These are phyloP conservation scores for Heliocybe sulcata DNA, from an alignment of 1,284 basidiomycete species.

Conservation along the genomic window DNA sequence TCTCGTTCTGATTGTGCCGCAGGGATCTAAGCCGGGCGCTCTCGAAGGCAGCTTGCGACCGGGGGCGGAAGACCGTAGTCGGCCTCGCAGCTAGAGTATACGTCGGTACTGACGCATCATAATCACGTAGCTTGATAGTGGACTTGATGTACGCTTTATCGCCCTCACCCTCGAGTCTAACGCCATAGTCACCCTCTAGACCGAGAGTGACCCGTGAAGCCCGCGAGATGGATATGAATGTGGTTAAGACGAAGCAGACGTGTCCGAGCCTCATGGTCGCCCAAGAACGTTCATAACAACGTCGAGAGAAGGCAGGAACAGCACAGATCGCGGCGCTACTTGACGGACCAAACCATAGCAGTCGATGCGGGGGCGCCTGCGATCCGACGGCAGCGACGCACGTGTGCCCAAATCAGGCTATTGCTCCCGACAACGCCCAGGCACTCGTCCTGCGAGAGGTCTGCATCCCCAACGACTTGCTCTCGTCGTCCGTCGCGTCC, in stretches of 20 bases:
- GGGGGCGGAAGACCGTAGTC: conserved; percentile 55
- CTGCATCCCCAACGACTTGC: background rate
- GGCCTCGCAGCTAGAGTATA: conserved; percentile 39
- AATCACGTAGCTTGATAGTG: background rate
- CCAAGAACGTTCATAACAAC: background rate
- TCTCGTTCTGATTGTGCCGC: conserved; percentile 37
- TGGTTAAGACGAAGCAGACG: background rate
- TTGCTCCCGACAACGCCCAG: background rate
- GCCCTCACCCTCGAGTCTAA: background rate
- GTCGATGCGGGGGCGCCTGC: background rate
- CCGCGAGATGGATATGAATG: background rate
- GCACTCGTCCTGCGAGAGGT: background rate
- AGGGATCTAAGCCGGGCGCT: conserved; percentile 46
- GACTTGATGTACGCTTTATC: background rate
- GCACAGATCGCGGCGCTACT: background rate
- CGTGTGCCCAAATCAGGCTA: background rate
- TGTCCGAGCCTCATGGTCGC: background rate
- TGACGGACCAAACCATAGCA: background rate
- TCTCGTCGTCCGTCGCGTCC: background rate
- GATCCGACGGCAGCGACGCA: background rate
- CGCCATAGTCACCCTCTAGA: background rate
- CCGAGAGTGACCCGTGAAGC: background rate
- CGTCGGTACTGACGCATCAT: conserved; percentile 10
- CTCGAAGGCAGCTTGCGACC: conserved; percentile 41
- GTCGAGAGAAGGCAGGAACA: background rate